Evolutionary conservation across 2,329 filamentous ascomycete species (phyloP).

Genomic region (Dothistroma septosporum): DNA sequence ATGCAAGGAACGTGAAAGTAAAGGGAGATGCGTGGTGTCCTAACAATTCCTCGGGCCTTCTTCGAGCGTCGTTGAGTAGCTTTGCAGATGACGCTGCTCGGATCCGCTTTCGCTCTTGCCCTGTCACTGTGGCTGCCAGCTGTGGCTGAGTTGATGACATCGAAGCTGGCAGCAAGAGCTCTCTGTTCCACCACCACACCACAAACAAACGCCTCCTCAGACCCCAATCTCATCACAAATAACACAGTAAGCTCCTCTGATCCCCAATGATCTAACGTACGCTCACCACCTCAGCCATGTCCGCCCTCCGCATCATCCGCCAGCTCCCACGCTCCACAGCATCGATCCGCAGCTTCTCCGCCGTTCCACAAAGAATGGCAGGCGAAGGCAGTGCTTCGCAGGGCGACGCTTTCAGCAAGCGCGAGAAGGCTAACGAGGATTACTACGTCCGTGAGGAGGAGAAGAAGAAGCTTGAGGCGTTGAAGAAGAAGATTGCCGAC

Average conservation of each 20-base stretch:
- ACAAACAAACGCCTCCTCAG: background rate
- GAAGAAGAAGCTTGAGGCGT: conserved; percentile 64
- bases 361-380: conserved; percentile 41
- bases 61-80: conserved; percentile 3
- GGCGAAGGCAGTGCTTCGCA: conserved; percentile 39
- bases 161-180: conserved; percentile 1
- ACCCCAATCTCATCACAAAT: conserved; percentile 2
- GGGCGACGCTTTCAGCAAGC: conserved; percentile 88
- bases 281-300: conserved; percentile 23
- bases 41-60: conserved; percentile 1
- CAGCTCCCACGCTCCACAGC: conserved; percentile 36
- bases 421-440: conserved; percentile 83
- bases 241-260: conserved; percentile 8
- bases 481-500: conserved; percentile 36
- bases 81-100: background rate
- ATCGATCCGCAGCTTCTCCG: conserved; percentile 39
- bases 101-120: background rate
- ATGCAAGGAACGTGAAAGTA: background rate
- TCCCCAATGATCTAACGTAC: background rate
- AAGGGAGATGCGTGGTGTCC: background rate
- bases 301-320: conserved; percentile 36
- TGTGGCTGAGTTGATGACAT: background rate
- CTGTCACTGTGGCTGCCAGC: background rate
- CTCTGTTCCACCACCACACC: background rate
- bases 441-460: conserved; percentile 82